These are phyloP conservation scores for Salvia hispanica DNA, from an alignment of 257 asterid species.

Conservation along the genomic window DNA sequence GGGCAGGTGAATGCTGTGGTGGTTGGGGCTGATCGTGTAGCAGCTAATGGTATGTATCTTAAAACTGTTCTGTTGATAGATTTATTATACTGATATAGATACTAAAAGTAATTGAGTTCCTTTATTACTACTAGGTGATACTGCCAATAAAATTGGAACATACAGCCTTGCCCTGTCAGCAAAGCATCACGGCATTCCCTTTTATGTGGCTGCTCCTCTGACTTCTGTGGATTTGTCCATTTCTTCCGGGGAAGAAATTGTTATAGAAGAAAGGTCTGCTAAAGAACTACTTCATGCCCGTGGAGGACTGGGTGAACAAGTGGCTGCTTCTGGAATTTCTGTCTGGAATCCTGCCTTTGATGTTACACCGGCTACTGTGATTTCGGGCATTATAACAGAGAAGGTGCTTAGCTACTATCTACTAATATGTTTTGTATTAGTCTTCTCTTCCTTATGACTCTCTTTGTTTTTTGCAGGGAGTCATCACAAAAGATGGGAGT, in stretches of 20 bases:
- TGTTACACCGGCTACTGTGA: constrained; percentile 80
- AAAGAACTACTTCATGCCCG: constrained; percentile 71
- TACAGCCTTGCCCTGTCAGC: constrained; percentile 88
- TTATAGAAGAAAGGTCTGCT: constrained; percentile 90
- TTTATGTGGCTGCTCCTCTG: constrained; percentile 92
- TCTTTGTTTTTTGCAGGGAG: not conserved
- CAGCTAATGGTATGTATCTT: constrained; percentile 69
- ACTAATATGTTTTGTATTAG: not conserved
- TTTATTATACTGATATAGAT: not conserved
- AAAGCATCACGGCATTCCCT: constrained; percentile 77
- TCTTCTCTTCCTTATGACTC: not conserved
- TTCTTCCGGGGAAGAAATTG: constrained; percentile 75
- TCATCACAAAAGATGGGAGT: constrained; percentile 4
- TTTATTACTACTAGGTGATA: constrained; percentile 60
- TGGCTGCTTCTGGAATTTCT: constrained; percentile 90
- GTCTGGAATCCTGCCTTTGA: constrained; percentile 99
- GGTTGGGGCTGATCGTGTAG: constrained; percentile 97
- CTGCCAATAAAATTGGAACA: constrained; percentile 98
- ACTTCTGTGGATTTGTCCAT: constrained; percentile 79
- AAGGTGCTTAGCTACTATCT: constrained; percentile 50
- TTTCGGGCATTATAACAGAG: constrained; percentile 79
- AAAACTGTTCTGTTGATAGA: not conserved
- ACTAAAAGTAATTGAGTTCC: constrained; percentile 7
- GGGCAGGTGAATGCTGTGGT: constrained; percentile 81
- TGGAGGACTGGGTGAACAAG: constrained; percentile 94